These are phyloP conservation scores for Carex cristatella DNA, from an alignment of 176 grass and related monocot genomes.

Conservation along the genomic window DNA sequence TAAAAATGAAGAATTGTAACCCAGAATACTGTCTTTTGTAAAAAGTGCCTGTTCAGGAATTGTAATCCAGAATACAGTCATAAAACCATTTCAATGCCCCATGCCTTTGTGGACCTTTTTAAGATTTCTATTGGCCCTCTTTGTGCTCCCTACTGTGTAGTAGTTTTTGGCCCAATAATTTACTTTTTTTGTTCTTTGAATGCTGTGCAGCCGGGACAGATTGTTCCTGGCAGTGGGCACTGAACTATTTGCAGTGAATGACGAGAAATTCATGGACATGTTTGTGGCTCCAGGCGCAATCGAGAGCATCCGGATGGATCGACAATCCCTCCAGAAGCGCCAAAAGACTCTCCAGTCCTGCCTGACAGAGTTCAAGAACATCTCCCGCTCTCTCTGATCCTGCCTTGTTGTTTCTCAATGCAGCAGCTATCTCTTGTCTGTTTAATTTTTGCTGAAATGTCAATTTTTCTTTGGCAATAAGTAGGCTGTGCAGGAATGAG, in stretches of 20 bases:
- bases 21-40: neutral
- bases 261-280: slow-evolving; percentile 98
- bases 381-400: slow-evolving; percentile 50
- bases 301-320: slow-evolving; percentile 65
- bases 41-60: too few species aligned
- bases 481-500: neutral
- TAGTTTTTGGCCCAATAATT: neutral
- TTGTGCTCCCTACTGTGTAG: slow-evolving; percentile 11
- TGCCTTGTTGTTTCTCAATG: neutral
- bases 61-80: too few species aligned
- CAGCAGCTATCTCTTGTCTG: neutral
- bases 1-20: too few species aligned
- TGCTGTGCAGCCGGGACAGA: slow-evolving; percentile 60
- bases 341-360: slow-evolving; percentile 85
- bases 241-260: slow-evolving; percentile 80
- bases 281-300: slow-evolving; percentile 68
- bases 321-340: slow-evolving; percentile 72
- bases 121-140: neutral
- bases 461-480: slow-evolving; percentile 8
- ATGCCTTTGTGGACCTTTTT: neutral
- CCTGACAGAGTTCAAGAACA: slow-evolving; percentile 88
- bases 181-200: neutral
- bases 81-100: neutral
- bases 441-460: neutral
- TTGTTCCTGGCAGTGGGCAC: slow-evolving; percentile 76